Conservation (phyloP, 768 basidiomycete genomes). For the Vishniacozyma victoriae region DNA sequence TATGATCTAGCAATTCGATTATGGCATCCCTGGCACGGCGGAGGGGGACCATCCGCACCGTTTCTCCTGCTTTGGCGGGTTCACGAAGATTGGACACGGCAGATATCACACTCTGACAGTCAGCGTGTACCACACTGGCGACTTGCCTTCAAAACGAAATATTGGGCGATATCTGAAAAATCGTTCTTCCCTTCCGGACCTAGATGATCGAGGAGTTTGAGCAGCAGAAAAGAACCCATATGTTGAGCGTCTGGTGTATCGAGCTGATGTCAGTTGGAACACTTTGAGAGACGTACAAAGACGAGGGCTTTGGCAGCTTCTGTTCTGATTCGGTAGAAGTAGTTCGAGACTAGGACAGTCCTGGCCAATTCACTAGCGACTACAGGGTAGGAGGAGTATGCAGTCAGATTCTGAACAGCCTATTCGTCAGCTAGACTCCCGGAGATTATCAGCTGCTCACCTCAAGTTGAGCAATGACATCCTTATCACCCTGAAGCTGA, state of each 20-base stretch:
- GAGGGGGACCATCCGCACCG: too few species aligned
- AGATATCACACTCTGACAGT: slow-evolving; percentile 58
- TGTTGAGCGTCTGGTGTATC: slow-evolving; percentile 76
- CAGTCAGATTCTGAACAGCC: slow-evolving; percentile 81
- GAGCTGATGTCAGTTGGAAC: slow-evolving; percentile 55
- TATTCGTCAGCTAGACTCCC: slow-evolving; percentile 45
- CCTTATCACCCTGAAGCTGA: slow-evolving; percentile 87
- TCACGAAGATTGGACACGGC: slow-evolving; percentile 78
- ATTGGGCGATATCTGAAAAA: slow-evolving; percentile 83
- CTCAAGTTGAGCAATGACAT: slow-evolving; percentile 95
- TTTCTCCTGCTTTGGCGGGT: too few species aligned
- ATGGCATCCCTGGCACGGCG: too few species aligned
- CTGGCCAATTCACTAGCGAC: slow-evolving; percentile 72
- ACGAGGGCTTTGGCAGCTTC: slow-evolving; percentile 85
- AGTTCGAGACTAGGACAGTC: slow-evolving; percentile 88
- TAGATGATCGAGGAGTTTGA: slow-evolving; percentile 86
- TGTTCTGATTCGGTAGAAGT: slow-evolving; percentile 91
- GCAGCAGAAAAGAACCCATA: slow-evolving; percentile 86
- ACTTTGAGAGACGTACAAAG: slow-evolving; percentile 52
- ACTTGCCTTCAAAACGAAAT: slow-evolving; percentile 86
- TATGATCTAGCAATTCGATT: slow-evolving; percentile 88
- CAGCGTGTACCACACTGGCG: slow-evolving; percentile 4
- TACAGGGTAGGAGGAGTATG: slow-evolving; percentile 39
- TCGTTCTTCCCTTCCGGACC: slow-evolving; percentile 62
- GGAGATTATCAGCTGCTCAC: slow-evolving; percentile 51